phyloP scores from a whole-genome alignment of 805 yeast genomes.

The Kuraishia molischiana region DNA sequence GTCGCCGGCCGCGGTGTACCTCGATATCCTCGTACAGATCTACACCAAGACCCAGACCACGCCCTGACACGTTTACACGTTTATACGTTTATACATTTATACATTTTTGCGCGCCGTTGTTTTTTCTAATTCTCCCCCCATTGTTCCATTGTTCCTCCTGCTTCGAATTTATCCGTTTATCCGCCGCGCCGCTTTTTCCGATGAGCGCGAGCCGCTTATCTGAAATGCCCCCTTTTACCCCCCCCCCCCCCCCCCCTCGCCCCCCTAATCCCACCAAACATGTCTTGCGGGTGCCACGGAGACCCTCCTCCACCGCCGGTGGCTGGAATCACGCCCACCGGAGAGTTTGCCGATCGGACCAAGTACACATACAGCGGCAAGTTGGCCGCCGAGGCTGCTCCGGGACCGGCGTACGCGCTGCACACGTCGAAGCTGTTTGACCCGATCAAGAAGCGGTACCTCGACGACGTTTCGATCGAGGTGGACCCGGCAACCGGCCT shows the following conservation, averaged over 20 bases:
- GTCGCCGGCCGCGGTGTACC: not conserved
- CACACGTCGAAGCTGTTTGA: conserved; percentile 13
- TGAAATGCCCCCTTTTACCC: conserved; percentile 6
- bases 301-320: too few relatives aligned
- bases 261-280: conserved; percentile 2
- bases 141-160: too few relatives aligned
- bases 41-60: not conserved
- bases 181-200: too few relatives aligned
- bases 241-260: conserved; percentile 2
- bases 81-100: too few relatives aligned
- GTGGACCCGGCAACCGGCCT: conserved; percentile 14
- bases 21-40: not conserved
- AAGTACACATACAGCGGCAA: not conserved
- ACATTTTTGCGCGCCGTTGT: too few relatives aligned
- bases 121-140: too few relatives aligned
- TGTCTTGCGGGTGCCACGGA: conserved; percentile 13
- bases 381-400: conserved; percentile 3
- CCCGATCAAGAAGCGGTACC: conserved; percentile 8
- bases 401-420: conserved; percentile 10
- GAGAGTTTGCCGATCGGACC: not conserved
- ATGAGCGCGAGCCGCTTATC: not conserved
- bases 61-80: too few relatives aligned
- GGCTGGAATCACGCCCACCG: not conserved
- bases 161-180: too few relatives aligned
- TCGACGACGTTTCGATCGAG: conserved; percentile 8